phyloP scores from a whole-genome alignment of 2,329 filamentous ascomycete species.

The Helicocarpus griseus region DNA sequence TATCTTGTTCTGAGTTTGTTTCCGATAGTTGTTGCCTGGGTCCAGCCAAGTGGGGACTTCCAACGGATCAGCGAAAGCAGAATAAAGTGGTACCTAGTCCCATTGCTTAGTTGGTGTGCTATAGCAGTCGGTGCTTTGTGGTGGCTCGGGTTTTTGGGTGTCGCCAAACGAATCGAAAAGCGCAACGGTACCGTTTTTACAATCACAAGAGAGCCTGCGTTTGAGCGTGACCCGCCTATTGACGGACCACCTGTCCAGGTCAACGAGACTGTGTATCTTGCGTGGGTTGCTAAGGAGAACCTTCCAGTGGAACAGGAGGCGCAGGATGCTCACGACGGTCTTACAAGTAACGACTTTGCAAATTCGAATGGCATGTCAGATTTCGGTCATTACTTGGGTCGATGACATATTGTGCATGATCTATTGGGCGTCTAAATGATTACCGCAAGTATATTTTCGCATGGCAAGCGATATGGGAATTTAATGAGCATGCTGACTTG shows the following conservation, averaged over 20 bases:
- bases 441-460: too few species aligned
- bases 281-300: constrained; percentile 2
- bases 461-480: too few species aligned
- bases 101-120: constrained; percentile 1
- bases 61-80: not conserved
- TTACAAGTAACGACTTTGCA: not conserved
- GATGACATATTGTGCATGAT: too few species aligned
- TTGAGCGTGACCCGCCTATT: constrained; percentile 1
- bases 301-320: not conserved
- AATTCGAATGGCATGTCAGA: not conserved
- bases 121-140: constrained; percentile 2
- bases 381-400: not conserved
- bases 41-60: not conserved
- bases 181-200: constrained; percentile 2
- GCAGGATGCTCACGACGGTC: not conserved
- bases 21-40: constrained; percentile 1
- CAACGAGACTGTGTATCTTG: constrained; percentile 4
- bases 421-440: too few species aligned
- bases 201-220: not conserved
- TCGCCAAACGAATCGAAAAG: constrained; percentile 1
- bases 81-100: constrained; percentile 3
- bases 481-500: too few species aligned
- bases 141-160: constrained; percentile 2
- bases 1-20: constrained; percentile 1
- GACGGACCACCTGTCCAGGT: constrained; percentile 1